These are phyloP conservation scores for Apiospora kogelbergensis DNA, from an alignment of 2,329 filamentous ascomycete genomes.

Conservation along the genomic window DNA sequence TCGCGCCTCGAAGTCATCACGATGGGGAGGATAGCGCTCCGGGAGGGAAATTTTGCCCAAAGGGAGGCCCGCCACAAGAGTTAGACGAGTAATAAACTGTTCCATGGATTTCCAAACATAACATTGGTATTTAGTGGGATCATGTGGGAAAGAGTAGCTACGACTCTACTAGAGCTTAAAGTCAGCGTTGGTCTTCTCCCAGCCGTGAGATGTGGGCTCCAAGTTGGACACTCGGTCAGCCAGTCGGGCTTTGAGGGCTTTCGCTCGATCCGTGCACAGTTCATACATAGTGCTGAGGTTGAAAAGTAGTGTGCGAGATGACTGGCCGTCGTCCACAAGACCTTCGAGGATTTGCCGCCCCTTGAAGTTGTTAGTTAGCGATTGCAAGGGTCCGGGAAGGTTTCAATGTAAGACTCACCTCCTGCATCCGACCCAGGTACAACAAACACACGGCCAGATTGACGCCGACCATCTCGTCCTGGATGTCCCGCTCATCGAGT, in stretches of 20 bases:
- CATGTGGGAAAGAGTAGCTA: not conserved
- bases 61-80: not conserved
- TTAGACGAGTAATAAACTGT: not conserved
- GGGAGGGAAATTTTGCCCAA: too few relatives aligned
- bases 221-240: constrained; percentile 67
- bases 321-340: constrained; percentile 60
- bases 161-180: constrained; percentile 69
- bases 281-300: constrained; percentile 92
- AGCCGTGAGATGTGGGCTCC: constrained; percentile 56
- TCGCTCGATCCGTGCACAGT: constrained; percentile 77
- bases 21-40: too few relatives aligned
- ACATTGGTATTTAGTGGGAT: constrained; percentile 14
- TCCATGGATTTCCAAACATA: constrained; percentile 13
- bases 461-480: constrained; percentile 71
- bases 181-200: constrained; percentile 71
- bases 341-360: constrained; percentile 67
- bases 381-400: not conserved
- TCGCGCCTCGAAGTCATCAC: not conserved
- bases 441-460: constrained; percentile 84
- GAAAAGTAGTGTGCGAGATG: constrained; percentile 80
- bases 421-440: constrained; percentile 74
- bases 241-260: constrained; percentile 67
- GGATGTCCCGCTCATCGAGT: constrained; percentile 36
- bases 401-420: constrained; percentile 49
- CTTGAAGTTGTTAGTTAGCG: constrained; percentile 39